Base-by-base conservation (phyloP, 2,329 filamentous ascomycete genomes). In the Aspergillus carbonarius region DNA sequence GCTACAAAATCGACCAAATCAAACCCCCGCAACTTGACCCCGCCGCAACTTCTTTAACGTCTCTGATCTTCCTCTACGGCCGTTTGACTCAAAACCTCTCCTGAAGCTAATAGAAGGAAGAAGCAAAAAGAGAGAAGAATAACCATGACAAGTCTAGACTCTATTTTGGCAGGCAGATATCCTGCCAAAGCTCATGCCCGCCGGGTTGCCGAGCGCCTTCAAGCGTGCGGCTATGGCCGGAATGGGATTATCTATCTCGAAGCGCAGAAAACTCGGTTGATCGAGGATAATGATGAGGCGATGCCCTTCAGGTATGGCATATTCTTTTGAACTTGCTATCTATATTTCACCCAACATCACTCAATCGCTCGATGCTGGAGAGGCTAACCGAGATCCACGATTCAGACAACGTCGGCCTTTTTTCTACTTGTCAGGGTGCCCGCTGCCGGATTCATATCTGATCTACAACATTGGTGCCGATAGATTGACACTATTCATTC, bases 381-480 rank as follows among this genome's bases (percentile, higher is more conserved):
- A 35, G 17, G 32, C 56, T 61, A 39, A 60, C 56, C 30, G 58
- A 53, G 56, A n/a, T 30, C 53, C 58, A 34, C 58, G 61, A 27
- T 27, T 20, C 66, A 92, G 91, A 64, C 93, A 97, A 78, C 90
- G 93, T 63, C 88, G 95, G 56, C 91, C 87, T 75, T 99, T 99
- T 80, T 97, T 90, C 84, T 99, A 99, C 77, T 82, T 98, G 46
- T 93, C 91, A 23, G 95, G 95, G 67, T 96, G 88, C 71, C 83
- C 87, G 62, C 82, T 96, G 30, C 85, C 93, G 59, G 92, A 97
- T 75, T 89, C 89, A 68, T 88, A 88, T 72, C 84, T 92, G 60
- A 84, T 88, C 57, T 96, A 97, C 80, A 88, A 96, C 64, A 88
- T 96, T 58, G 80, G 84, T 47, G 82, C 85, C 49, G 83, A 87